Conservation (phyloP, 2,329 filamentous ascomycete species). For the Penicillium sp. region DNA sequence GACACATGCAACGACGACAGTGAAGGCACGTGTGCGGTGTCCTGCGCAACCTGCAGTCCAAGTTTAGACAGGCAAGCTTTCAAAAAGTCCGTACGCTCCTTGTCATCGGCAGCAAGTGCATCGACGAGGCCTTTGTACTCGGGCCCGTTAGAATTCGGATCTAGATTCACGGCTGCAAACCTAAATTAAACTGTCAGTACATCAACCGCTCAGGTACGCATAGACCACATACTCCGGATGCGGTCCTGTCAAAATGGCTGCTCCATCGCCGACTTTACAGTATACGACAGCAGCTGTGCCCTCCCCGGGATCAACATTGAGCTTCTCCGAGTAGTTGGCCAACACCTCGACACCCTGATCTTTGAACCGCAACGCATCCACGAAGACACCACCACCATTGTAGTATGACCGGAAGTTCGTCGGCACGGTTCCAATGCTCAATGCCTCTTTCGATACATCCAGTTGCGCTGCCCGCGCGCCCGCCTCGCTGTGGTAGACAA, state of each 20-base stretch:
- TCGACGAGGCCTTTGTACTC: slow-evolving; percentile 68
- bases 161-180: slow-evolving; percentile 75
- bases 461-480: slow-evolving; percentile 72
- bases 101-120: slow-evolving; percentile 64
- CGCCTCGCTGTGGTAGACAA: slow-evolving; percentile 81
- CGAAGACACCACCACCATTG: slow-evolving; percentile 92
- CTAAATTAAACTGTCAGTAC: slow-evolving; percentile 45
- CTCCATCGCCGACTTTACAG: slow-evolving; percentile 75
- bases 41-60: slow-evolving; percentile 70
- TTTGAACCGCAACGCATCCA: slow-evolving; percentile 63
- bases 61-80: slow-evolving; percentile 75
- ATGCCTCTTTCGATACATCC: slow-evolving; percentile 57
- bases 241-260: slow-evolving; percentile 74
- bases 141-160: slow-evolving; percentile 60
- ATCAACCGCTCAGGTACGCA: slow-evolving; percentile 5
- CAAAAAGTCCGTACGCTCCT: slow-evolving; percentile 66
- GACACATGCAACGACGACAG: slow-evolving; percentile 81
- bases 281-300: slow-evolving; percentile 76
- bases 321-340: slow-evolving; percentile 69
- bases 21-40: slow-evolving; percentile 66
- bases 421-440: slow-evolving; percentile 53
- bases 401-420: slow-evolving; percentile 73
- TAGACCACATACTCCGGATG: slow-evolving; percentile 73
- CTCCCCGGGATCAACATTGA: slow-evolving; percentile 71
- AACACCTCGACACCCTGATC: slow-evolving; percentile 70